Evolutionary conservation across 768 basidiomycete genomes (phyloP).

Genomic region (Kwoniella bestiolae): DNA sequence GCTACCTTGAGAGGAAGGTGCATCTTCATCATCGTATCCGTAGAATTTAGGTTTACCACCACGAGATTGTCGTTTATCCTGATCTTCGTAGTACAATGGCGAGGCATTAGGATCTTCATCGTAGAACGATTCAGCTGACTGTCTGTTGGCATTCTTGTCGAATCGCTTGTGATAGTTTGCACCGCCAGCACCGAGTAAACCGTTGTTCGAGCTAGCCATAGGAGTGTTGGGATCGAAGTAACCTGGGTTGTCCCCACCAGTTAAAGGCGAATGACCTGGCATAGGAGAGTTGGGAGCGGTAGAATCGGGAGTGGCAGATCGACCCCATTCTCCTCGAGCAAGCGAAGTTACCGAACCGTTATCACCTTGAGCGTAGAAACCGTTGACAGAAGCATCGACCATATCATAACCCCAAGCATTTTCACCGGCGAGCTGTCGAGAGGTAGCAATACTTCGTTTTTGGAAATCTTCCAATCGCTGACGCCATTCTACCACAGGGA

Average conservation of each 20-base stretch:
- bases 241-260: slow-evolving; percentile 24
- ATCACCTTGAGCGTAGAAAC: slow-evolving; percentile 46
- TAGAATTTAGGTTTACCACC: slow-evolving; percentile 60
- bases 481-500: slow-evolving; percentile 98
- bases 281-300: slow-evolving; percentile 46
- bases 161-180: slow-evolving; percentile 52
- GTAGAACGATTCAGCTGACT: slow-evolving; percentile 57
- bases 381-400: slow-evolving; percentile 31
- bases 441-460: slow-evolving; percentile 74
- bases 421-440: slow-evolving; percentile 69
- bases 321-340: slow-evolving; percentile 26
- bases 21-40: slow-evolving; percentile 66
- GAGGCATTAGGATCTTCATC: slow-evolving; percentile 56
- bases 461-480: slow-evolving; percentile 96
- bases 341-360: slow-evolving; percentile 41
- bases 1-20: slow-evolving; percentile 47
- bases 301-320: slow-evolving; percentile 47
- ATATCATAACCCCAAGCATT: slow-evolving; percentile 65
- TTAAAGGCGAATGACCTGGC: slow-evolving; percentile 31
- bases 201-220: slow-evolving; percentile 21
- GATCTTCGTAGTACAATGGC: slow-evolving; percentile 53
- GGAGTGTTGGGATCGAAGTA: slow-evolving; percentile 35
- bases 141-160: slow-evolving; percentile 48
- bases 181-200: slow-evolving; percentile 29
- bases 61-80: slow-evolving; percentile 48